Base-by-base conservation (phyloP, 75 land plant genomes). In the Picea glauca region DNA sequence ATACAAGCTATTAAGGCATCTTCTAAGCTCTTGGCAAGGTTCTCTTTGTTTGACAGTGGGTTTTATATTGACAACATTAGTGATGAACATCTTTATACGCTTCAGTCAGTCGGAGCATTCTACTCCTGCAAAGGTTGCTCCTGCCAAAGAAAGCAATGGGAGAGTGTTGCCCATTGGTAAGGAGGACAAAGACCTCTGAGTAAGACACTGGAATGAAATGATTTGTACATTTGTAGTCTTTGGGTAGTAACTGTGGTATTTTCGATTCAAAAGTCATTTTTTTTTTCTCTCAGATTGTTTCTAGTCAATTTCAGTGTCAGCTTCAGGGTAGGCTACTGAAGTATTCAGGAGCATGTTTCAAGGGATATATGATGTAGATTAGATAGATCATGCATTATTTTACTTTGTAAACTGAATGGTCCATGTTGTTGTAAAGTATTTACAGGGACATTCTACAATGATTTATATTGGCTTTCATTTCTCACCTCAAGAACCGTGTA, bases 21-120 rank as follows among this genome's bases (percentile, higher is more conserved):
- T 93, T 61, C 67, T 92, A 21, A 79, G 90, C 17, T 81, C 89
- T 50, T 86, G 90, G 89, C 79, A 72, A 78, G 93, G 88, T 54
- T 60, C 88, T 35, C 82, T 78, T 40, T 84, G 90, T 79, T 35
- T 79, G 13, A 78, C 80, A 4, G 80, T 78, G 17, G 86, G 84
- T 62, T 79, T 94, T 65, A 54, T 75, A 13, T 77, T 84, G 32
- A 80, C 91, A 14, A 77, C 84, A 40, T 30, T 86, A 35, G 62
- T 89, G 15, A 88, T 93, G 88, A 89, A 89, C 59, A 64, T 87
- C 3, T 85, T 89, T 66, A 83, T 89, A 54, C 57, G 82, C 13
- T 91, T 86, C 58, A 82, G 89, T 0, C 88, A 87, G 79, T 81
- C 93, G n/a, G 87, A 89, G 50, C 87, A 58, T 50, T 79, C 87